Base-by-base conservation (phyloP, 176 grass and related monocot species). In the Canna indica region DNA sequence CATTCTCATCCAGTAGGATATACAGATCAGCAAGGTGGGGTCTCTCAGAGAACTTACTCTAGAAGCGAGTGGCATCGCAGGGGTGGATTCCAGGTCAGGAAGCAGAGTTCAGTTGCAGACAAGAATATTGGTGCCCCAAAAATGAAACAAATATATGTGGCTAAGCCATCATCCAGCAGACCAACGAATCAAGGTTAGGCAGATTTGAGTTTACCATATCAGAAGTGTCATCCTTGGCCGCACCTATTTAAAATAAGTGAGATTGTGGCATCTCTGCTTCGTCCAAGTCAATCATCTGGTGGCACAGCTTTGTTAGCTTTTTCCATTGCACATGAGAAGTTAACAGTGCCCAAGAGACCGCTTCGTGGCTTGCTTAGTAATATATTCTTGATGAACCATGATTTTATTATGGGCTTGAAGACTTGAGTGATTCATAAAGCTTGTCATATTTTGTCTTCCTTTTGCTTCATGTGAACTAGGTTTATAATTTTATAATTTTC, bases 121-220 rank as follows among this genome's bases (percentile, higher is more conserved):
- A 99, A 85, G 65, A 83, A 54, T 76, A 76, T 81, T 60, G 80
- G 86, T 79, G 71, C 81, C 59, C 78, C 85, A 78, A 99, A 80
- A 79, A 80, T 90, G 84, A 99, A 90, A 84, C 94, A 99, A 78
- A 84, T 99, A 73, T 99, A 93, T 73, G 90, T 99, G 1, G 82
- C 86, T 1, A 99, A 99, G 77, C 66, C 86, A 60, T 59, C 35
- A 3, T 20, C 44, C 24, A 73, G 9, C 13, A 18, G 33, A 59
- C 2, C 35, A 10, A 7, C 54, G 29, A 73, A 39, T 32, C 53
- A 27, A 59, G 54, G 71, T 24, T 20, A 41, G 33, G 13, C 16
- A 1, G 16, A 18, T 12, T 70, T 66, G 63, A 66, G 17, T 39
- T 22, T 13, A 12, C 34, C 34, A 24, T 36, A 39, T 24, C 35